Base-by-base conservation (phyloP, 1,139 yeast species). In the Dujonia santamariae region DNA sequence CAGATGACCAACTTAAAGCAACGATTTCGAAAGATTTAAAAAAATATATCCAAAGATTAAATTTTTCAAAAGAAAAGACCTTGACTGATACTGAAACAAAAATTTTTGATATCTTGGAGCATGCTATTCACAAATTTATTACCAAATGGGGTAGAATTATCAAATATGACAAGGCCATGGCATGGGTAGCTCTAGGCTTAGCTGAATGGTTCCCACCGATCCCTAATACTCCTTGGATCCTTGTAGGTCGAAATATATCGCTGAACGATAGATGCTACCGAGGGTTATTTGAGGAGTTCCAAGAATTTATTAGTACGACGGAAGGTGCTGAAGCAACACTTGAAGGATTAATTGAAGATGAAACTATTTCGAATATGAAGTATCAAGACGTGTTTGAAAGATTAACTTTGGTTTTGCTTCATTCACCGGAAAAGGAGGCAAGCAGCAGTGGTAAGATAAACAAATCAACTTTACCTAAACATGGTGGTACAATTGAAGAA, bases 171-270 rank as follows among this genome's bases (percentile, higher is more conserved):
- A 73, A 82, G 33, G 88, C 94, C 0, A 67, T 87, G 50, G 72
- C 92, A 1, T 88, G 96, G 95, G 76, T 85, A 16, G 97, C 96
- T 0, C 62, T 86, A 30, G 88, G 88, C 7, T 63, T 90, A 35
- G 94, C 96, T 2, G 96, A 87, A 55, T 87, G 96, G 95, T 73
- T 83, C 24, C 94, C 95, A 6, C 85, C 87, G 3, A 55, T 69
- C 21, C 63, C 64, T 3, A 56, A 63, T 19, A 65, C 73, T 12
- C 56, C 64, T 1, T 67, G 67, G 68, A 74, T 69, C 5, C 51
- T 69, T 32, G 58, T 61, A 15, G 75, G 75, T 2, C 56, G 74
- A 39, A 37, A 28, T 18, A 26, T 25, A 14, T 12, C 28, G 11
- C 42, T 37, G 13, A 32, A 30, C 17, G 31, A 32, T 18, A 28